phyloP scores from a whole-genome alignment of 75 land plant species.

The Selaginella tamariscina region DNA sequence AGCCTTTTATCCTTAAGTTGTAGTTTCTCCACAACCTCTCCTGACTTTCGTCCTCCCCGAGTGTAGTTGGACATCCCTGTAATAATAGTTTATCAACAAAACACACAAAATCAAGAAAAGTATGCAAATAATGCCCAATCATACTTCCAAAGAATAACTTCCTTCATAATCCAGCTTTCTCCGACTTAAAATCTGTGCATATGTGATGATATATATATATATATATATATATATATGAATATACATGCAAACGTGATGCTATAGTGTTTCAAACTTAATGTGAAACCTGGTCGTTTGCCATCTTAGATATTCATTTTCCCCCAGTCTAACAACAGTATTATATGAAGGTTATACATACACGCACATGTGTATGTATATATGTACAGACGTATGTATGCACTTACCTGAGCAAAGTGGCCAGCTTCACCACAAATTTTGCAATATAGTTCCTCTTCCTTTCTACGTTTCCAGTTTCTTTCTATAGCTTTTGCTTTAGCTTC shows the following conservation, averaged over 20 bases:
- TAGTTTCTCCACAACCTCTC: conserved; percentile 66
- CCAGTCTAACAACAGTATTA: too few species aligned
- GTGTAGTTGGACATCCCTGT: conserved; percentile 97
- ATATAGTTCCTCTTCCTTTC: conserved; percentile 92
- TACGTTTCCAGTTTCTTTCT: conserved; percentile 93
- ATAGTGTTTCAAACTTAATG: too few species aligned
- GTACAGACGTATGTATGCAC: conserved; percentile 1
- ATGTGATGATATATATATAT: too few species aligned
- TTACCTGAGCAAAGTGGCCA: conserved; percentile 98
- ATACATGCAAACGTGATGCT: too few species aligned
- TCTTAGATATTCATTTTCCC: too few species aligned
- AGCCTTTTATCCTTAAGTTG: conserved; percentile 67
- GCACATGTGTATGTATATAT: neutral
- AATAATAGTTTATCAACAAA: conserved; percentile 5
- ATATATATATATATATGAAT: too few species aligned
- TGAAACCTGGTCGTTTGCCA: too few species aligned
- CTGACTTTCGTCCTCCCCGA: conserved; percentile 70
- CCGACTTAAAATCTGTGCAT: too few species aligned
- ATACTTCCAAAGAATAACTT: neutral
- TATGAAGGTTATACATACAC: too few species aligned
- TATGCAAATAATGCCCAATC: neutral
- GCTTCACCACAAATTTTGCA: conserved; percentile 95
- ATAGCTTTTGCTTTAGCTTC: conserved; percentile 98
- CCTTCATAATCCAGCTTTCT: neutral
- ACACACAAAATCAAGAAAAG: neutral